phyloP scores from a whole-genome alignment of 495 filamentous ascomycete genomes.

The Penicillium cosmopolitanum region DNA sequence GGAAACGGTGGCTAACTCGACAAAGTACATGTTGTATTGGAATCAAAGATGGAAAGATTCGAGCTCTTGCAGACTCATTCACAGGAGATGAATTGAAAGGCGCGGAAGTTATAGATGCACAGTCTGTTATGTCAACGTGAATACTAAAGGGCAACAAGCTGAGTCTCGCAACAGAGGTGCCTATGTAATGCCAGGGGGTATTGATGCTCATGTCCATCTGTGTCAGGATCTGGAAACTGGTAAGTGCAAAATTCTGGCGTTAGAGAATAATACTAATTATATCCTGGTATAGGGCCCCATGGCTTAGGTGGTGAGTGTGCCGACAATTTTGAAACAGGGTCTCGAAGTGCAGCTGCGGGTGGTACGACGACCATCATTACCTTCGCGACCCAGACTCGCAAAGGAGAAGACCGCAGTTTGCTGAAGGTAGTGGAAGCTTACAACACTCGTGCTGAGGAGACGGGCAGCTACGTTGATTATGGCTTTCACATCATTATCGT shows the following conservation, averaged over 20 bases:
- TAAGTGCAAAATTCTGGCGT: conserved; percentile 11
- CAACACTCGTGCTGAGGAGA: conserved; percentile 46
- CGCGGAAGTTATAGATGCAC: too few species aligned
- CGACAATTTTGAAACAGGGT: conserved; percentile 50
- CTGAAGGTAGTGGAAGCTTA: conserved; percentile 50
- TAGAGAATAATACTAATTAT: conserved; percentile 52
- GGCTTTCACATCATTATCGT: conserved; percentile 63
- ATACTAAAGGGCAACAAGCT: too few species aligned
- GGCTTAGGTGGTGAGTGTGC: too few species aligned
- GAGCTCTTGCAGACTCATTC: too few species aligned
- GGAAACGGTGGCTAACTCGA: too few species aligned
- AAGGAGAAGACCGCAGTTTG: conserved; percentile 44
- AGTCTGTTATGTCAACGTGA: too few species aligned
- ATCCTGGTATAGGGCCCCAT: too few species aligned
- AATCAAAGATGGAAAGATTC: too few species aligned
- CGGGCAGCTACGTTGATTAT: conserved; percentile 60
- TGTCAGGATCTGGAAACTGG: too few species aligned
- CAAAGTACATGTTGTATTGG: too few species aligned
- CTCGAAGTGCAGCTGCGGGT: conserved; percentile 60
- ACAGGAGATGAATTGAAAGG: too few species aligned
- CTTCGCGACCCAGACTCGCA: conserved; percentile 59
- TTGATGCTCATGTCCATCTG: conserved; percentile 52
- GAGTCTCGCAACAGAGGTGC: neutral
- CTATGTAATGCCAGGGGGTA: conserved; percentile 41
- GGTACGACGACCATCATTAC: conserved; percentile 64